These are phyloP conservation scores for Astraeus odoratus DNA, from an alignment of 768 basidiomycete genomes.

Conservation along the genomic window DNA sequence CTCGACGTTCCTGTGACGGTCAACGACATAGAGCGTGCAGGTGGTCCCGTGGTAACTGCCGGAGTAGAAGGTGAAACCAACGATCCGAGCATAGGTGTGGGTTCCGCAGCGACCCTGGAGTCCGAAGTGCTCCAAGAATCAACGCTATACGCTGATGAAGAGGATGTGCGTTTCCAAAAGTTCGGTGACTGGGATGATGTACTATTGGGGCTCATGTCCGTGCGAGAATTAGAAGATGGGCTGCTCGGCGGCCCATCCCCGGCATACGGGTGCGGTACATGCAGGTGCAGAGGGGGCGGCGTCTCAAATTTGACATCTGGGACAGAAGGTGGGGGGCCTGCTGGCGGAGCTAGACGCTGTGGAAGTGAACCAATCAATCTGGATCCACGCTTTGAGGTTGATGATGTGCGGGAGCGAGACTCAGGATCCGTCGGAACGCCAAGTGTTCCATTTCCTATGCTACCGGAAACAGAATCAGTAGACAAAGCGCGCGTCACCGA, in stretches of 20 bases:
- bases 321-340: conserved; percentile 49
- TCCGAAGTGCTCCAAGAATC: conserved; percentile 37
- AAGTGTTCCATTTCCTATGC: background rate
- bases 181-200: conserved; percentile 39
- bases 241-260: conserved; percentile 30
- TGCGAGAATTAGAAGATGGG: conserved; percentile 31
- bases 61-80: conserved; percentile 8
- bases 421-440: conserved; percentile 34
- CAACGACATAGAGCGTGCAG: conserved; percentile 19
- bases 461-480: background rate
- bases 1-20: conserved; percentile 9
- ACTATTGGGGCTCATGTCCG: conserved; percentile 34
- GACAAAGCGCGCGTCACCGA: conserved; percentile 3
- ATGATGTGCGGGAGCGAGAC: conserved; percentile 10
- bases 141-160: conserved; percentile 42
- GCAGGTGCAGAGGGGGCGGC: conserved; percentile 19
- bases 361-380: conserved; percentile 43
- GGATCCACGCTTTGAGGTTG: conserved; percentile 46
- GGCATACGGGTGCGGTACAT: conserved; percentile 26
- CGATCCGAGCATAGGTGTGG: conserved; percentile 2
- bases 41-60: background rate
- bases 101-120: conserved; percentile 23
- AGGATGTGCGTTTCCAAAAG: conserved; percentile 48
- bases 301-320: conserved; percentile 22
- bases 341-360: conserved; percentile 49